phyloP scores from a whole-genome alignment of 202 grass and related monocot genomes.

The Musa balbisiana region DNA sequence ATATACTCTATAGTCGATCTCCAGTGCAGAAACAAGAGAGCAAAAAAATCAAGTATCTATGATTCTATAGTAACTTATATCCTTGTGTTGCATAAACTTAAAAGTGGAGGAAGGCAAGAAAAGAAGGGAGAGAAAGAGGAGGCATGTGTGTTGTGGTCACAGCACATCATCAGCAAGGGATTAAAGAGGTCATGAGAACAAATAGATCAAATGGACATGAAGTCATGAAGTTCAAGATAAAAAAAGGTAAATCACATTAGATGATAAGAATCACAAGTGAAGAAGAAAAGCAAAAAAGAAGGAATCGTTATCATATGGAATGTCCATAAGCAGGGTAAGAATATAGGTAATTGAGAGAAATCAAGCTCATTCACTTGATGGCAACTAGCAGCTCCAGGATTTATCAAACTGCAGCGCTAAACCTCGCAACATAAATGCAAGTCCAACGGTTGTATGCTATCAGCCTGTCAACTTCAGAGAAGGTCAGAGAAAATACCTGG shows the following conservation, averaged over 20 bases:
- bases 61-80: not conserved
- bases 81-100: not conserved
- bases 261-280: not conserved
- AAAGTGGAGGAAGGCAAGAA: not conserved
- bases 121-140: not conserved
- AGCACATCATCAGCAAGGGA: not conserved
- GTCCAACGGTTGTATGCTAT: conserved; percentile 26
- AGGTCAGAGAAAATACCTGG: conserved; percentile 98
- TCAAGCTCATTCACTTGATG: not conserved
- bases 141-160: not conserved
- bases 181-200: not conserved
- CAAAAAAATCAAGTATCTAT: not conserved
- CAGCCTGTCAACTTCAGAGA: conserved; percentile 98
- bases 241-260: not conserved
- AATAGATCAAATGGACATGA: not conserved
- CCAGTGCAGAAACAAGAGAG: not conserved
- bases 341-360: not conserved
- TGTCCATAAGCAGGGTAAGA: not conserved
- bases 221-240: not conserved
- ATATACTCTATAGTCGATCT: no score
- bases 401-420: conserved; percentile 29
- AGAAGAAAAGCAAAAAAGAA: not conserved
- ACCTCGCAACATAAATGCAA: conserved; percentile 42
- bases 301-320: not conserved
- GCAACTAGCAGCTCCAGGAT: not conserved